Percentiles rank a stretch among this genome's conserved stretches.
phyloP scores from a whole-genome alignment of 148 eudicot species.

The Persicaria tinctoria region DNA sequence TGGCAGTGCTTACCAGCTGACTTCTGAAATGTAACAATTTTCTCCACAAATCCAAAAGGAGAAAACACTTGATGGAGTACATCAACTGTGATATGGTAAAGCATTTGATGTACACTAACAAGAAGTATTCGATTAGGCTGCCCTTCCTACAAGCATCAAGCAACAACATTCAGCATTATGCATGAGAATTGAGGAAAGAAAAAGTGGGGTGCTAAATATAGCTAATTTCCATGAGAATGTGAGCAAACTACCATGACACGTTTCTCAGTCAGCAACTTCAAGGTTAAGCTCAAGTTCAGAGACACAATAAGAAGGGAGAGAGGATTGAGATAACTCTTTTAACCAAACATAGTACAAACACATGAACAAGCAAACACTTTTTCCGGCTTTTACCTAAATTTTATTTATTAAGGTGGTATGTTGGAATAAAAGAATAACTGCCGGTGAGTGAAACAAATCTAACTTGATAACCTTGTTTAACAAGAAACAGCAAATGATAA shows the following conservation, averaged over 20 bases:
- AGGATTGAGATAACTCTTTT: background rate
- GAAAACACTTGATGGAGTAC: conserved; percentile 42
- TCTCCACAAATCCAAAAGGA: conserved; percentile 39
- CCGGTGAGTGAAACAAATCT: background rate
- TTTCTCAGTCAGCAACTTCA: background rate
- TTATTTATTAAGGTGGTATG: background rate
- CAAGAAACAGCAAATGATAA: background rate
- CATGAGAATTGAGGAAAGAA: background rate
- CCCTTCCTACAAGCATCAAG: conserved; percentile 24
- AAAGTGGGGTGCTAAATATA: background rate
- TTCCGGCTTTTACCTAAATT: background rate
- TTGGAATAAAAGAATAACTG: background rate
- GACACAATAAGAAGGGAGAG: background rate
- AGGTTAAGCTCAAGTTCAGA: background rate
- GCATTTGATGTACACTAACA: conserved; percentile 34
- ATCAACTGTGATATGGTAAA: conserved; percentile 37
- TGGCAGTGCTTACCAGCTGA: conserved; percentile 33
- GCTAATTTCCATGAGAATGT: background rate
- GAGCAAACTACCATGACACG: background rate
- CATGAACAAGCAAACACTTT: background rate
- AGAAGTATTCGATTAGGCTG: conserved; percentile 39
- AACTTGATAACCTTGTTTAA: background rate
- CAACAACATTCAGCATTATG: background rate
- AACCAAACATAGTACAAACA: background rate
- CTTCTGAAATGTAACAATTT: conserved; percentile 40